A percentile compares a stretch with the other conserved stretches of the same genome.
phyloP scores from a whole-genome alignment of 2,329 filamentous ascomycete species.

The Colletotrichum tropicale region DNA sequence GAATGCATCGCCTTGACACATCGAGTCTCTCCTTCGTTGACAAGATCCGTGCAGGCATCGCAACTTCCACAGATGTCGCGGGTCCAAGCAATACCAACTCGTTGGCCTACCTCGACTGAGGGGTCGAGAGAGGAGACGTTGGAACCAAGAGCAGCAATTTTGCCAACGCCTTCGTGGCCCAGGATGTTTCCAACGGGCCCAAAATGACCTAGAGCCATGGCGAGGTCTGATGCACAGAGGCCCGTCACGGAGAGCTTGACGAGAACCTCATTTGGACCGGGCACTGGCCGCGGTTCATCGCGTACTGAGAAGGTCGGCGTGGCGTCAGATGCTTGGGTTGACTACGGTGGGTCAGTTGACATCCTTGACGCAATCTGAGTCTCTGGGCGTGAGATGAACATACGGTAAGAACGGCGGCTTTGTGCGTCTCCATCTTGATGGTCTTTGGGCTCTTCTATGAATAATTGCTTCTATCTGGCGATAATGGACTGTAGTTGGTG shows the following conservation, averaged over 20 bases:
- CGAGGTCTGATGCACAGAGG: constrained; percentile 43
- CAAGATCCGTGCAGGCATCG: constrained; percentile 30
- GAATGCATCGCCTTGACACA: constrained; percentile 37
- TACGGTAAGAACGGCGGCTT: not conserved
- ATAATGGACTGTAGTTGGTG: not conserved
- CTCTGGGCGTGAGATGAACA: not conserved
- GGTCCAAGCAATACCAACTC: constrained; percentile 43
- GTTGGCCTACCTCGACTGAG: constrained; percentile 32
- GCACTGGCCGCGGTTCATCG: not conserved
- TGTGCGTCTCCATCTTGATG: not conserved
- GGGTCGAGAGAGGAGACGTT: constrained; percentile 29
- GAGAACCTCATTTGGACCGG: constrained; percentile 30
- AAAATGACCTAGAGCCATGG: constrained; percentile 40
- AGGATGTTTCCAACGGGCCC: constrained; percentile 37
- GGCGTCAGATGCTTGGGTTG: not conserved
- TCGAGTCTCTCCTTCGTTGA: constrained; percentile 37
- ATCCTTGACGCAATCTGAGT: not conserved
- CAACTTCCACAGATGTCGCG: constrained; percentile 40
- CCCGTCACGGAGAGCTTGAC: constrained; percentile 37
- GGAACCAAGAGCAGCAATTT: constrained; percentile 39
- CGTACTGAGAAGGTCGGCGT: constrained; percentile 1
- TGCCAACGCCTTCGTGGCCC: constrained; percentile 50
- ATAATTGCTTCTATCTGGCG: not conserved
- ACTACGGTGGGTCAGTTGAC: not conserved
- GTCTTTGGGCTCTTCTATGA: not conserved